phyloP scores from a whole-genome alignment of 2,329 filamentous ascomycete species.

The Fusarium torulosum region DNA sequence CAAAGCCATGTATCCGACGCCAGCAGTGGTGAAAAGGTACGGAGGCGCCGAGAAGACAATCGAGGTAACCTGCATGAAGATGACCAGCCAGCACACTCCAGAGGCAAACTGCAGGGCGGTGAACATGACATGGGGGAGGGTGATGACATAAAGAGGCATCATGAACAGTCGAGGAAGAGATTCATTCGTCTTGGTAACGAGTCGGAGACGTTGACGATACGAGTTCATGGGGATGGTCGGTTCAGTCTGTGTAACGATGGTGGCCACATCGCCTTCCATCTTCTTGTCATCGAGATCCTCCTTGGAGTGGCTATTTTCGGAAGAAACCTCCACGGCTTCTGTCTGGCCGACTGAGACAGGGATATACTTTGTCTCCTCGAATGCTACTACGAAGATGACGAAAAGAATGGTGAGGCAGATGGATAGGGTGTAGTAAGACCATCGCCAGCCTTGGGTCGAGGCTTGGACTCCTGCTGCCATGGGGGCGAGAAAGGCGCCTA shows the following conservation, averaged over 20 bases:
- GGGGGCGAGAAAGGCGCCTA: constrained; percentile 50
- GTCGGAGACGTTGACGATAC: constrained; percentile 36
- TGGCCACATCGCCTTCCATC: not conserved
- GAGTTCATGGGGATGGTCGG: constrained; percentile 32
- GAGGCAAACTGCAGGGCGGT: constrained; percentile 56
- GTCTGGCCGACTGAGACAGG: constrained; percentile 28
- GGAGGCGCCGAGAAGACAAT: constrained; percentile 54
- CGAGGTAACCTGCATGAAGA: constrained; percentile 49
- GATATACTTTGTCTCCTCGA: constrained; percentile 51
- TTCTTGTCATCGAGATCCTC: constrained; percentile 8
- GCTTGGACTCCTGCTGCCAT: constrained; percentile 49
- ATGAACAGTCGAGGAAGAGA: constrained; percentile 32
- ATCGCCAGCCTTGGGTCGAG: constrained; percentile 42
- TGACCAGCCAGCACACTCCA: constrained; percentile 42
- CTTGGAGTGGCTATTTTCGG: not conserved
- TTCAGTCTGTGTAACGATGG: not conserved
- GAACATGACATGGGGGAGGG: constrained; percentile 57
- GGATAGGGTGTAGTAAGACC: constrained; percentile 45
- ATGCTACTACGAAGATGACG: constrained; percentile 40
- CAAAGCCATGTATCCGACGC: constrained; percentile 49
- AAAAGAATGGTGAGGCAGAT: constrained; percentile 43
- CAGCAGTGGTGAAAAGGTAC: constrained; percentile 46
- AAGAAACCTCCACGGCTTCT: not conserved
- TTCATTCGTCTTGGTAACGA: constrained; percentile 39
- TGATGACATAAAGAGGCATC: constrained; percentile 39